These are phyloP conservation scores for Macaranga tanarius DNA, from an alignment of 441 rosid species.

Conservation along the genomic window DNA sequence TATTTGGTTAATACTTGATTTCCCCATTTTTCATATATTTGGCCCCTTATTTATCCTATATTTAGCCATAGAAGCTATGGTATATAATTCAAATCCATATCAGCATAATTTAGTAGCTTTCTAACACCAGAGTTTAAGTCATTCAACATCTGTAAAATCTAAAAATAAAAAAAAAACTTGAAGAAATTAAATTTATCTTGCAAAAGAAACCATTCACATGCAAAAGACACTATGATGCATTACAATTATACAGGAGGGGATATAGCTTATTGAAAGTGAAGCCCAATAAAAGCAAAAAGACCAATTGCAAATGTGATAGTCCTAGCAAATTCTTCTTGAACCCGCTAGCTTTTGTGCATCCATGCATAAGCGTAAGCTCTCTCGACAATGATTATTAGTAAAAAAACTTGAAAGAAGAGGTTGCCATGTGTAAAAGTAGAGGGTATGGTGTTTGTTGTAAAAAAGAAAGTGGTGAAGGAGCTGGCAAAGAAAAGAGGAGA, in stretches of 20 bases:
- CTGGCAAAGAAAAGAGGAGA: no score
- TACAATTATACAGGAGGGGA: constrained; percentile 75
- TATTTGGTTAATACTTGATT: no score
- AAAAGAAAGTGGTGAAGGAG: no score
- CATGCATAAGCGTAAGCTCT: constrained; percentile 98
- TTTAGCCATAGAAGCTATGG: no score
- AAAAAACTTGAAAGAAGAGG: constrained; percentile 91
- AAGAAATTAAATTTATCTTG: background rate
- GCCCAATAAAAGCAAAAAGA: constrained; percentile 96
- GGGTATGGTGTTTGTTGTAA: no score
- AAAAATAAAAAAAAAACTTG: constrained; percentile 24
- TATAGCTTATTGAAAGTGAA: constrained; percentile 92
- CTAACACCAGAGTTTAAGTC: constrained; percentile 81
- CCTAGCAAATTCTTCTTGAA: constrained; percentile 93
- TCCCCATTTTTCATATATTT: no score
- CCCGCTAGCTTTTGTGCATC: constrained; percentile 93
- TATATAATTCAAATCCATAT: no score
- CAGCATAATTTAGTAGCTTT: constrained; percentile 89
- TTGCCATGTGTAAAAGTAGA: no score
- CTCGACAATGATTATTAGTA: constrained; percentile 94
- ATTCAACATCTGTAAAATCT: constrained; percentile 94
- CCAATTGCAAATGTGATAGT: constrained; percentile 91
- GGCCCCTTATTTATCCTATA: no score
- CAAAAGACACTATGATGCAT: constrained; percentile 2
- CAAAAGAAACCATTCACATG: constrained; percentile 1